phyloP scores from a whole-genome alignment of 805 yeast genomes.

The Starmera pachycereana region DNA sequence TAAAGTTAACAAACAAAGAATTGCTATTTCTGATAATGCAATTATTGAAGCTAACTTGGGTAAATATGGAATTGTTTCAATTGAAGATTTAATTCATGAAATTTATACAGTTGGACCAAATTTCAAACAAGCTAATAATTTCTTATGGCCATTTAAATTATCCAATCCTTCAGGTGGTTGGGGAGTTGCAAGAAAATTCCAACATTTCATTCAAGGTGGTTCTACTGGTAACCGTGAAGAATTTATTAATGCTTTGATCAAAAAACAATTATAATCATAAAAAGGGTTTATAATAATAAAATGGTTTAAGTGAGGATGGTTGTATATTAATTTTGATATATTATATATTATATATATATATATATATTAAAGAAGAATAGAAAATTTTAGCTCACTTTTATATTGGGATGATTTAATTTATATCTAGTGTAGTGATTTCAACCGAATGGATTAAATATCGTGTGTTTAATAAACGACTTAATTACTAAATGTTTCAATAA shows the following conservation, averaged over 20 bases:
- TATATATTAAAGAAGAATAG: too few relatives aligned
- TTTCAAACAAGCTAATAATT: constrained; percentile 98
- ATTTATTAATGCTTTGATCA: constrained; percentile 87
- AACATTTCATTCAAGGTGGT: constrained; percentile 97
- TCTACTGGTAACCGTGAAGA: constrained; percentile 97
- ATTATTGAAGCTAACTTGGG: constrained; percentile 84
- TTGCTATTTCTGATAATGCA: constrained; percentile 78
- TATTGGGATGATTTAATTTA: too few relatives aligned
- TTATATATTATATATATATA: too few relatives aligned
- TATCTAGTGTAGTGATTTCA: too few relatives aligned
- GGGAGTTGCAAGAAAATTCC: constrained; percentile 95
- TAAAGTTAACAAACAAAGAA: constrained; percentile 94
- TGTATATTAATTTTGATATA: too few relatives aligned
- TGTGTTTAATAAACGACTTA: too few relatives aligned
- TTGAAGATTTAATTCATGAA: constrained; percentile 95
- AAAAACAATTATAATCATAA: constrained; percentile 30
- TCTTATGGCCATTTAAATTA: constrained; percentile 96
- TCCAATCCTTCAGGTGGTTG: constrained; percentile 97
- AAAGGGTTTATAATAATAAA: too few relatives aligned
- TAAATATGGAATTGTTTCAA: constrained; percentile 83
- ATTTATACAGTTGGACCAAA: constrained; percentile 94
- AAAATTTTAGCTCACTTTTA: too few relatives aligned
- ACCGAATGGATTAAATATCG: too few relatives aligned
- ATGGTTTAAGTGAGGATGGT: too few relatives aligned
- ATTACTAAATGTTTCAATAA: too few relatives aligned